phyloP scores from a whole-genome alignment of 352 stramenopile species.

The Achlya hypogyna region DNA sequence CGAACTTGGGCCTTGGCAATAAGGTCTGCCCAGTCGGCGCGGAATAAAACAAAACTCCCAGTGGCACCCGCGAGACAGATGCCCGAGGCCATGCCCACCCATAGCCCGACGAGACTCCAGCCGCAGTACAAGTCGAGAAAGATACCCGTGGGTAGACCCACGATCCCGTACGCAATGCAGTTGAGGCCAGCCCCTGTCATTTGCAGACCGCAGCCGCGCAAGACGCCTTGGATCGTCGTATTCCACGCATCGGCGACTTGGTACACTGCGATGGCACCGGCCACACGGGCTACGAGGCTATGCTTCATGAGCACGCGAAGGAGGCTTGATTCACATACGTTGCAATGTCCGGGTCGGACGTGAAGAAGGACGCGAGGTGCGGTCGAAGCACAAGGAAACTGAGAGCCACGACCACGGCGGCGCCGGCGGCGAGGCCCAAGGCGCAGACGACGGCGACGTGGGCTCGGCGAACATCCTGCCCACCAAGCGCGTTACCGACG shows the following conservation, averaged over 20 bases:
- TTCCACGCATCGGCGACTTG: constrained; percentile 78
- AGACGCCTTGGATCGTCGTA: constrained; percentile 56
- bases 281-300: constrained; percentile 38
- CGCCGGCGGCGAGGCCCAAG: constrained; percentile 34
- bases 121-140: constrained; percentile 51
- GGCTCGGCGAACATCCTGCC: constrained; percentile 59
- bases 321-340: background rate
- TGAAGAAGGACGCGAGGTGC: constrained; percentile 54
- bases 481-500: constrained; percentile 77
- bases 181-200: constrained; percentile 69
- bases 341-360: constrained; percentile 26
- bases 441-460: constrained; percentile 53
- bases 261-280: constrained; percentile 56
- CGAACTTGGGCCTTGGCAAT: background rate
- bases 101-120: constrained; percentile 63
- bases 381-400: constrained; percentile 42
- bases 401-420: constrained; percentile 36
- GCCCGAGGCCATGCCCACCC: constrained; percentile 58
- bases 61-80: constrained; percentile 29
- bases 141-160: constrained; percentile 69
- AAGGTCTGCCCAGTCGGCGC: background rate
- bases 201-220: constrained; percentile 70
- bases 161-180: constrained; percentile 69
- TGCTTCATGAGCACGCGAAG: background rate
- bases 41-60: background rate